Base-by-base conservation (phyloP, 345 rosid genomes). In the Bruguiera parviflora region DNA sequence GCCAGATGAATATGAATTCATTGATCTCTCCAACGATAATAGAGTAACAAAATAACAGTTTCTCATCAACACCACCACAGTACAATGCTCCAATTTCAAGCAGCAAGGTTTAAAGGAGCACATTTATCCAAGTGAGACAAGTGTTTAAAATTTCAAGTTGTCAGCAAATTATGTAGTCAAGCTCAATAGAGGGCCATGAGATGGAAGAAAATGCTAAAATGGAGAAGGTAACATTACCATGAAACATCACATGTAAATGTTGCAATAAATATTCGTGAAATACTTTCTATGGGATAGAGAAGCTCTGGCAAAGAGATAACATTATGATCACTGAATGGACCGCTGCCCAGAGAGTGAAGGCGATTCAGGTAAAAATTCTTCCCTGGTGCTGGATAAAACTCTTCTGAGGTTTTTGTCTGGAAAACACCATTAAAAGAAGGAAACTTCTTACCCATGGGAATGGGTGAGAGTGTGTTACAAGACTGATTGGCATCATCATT, bases 181-280 rank as follows among this genome's bases (percentile, higher is more conserved):
- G 59, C 25, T 9, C 59, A 56, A 27, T 21, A 56, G 5, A 68
- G 35, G 3, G 53, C 29, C 32, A 52, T 21, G 33, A 67, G 57
- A 49, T 37, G 3, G 29, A 53, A 55, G 7, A 25, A 43, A 55
- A 52, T 5, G 33, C 72, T 32, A 29, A 21, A 19, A 60, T 29
- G 27, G 35, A 68, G 32, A 46, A 33, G 63, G 58, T 35, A 51
- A 53, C 66, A 73, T 33, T 83, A 90, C 98, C 98, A 91, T 75
- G 64, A 68, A 64, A 93, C 75, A 77, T 93, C 98, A 63, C 89
- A 83, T 0, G 97, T 93, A 80, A 93, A 93, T 28, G 98, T 91
- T 8, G 98, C 97, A 80, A 88, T 77, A 74, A 93, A 93, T 39
- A 93, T 84, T 64, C 76, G 79, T 15, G 73, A 74, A 75, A 93